Conservation (phyloP, 2,329 filamentous ascomycete species). For the Biscogniauxia marginata region DNA sequence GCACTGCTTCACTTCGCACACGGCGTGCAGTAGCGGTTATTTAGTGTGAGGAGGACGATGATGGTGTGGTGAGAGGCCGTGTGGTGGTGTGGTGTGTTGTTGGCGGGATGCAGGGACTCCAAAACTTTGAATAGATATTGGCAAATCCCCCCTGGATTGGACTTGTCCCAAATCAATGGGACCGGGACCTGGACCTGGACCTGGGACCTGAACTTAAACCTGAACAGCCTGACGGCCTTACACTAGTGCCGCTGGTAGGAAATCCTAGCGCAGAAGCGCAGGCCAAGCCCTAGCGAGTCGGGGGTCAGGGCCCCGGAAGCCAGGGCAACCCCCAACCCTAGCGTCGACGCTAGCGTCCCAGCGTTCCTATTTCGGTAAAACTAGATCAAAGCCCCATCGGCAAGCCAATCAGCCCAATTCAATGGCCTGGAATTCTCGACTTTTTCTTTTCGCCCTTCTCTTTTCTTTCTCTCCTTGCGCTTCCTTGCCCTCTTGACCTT, state of each 20-base stretch:
- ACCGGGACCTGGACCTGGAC: constrained; percentile 15
- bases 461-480: constrained; percentile 12
- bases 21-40: neutral
- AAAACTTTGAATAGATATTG: neutral
- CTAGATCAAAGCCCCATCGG: neutral
- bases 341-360: neutral
- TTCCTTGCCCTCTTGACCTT: constrained; percentile 3
- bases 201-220: too few species aligned
- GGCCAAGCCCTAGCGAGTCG: neutral
- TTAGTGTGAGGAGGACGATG: neutral
- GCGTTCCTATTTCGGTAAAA: neutral
- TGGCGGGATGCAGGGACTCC: neutral
- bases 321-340: neutral
- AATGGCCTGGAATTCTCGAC: too few species aligned
- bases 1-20: too few species aligned
- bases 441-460: neutral
- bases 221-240: neutral
- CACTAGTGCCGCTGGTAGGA: neutral
- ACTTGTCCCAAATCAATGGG: constrained; percentile 24
- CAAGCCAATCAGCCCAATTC: too few species aligned
- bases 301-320: neutral
- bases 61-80: neutral
- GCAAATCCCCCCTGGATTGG: constrained; percentile 1
- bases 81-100: neutral
- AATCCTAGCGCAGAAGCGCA: neutral